Base-by-base conservation (phyloP, 768 basidiomycete species). In the Naematelia aurantialba region DNA sequence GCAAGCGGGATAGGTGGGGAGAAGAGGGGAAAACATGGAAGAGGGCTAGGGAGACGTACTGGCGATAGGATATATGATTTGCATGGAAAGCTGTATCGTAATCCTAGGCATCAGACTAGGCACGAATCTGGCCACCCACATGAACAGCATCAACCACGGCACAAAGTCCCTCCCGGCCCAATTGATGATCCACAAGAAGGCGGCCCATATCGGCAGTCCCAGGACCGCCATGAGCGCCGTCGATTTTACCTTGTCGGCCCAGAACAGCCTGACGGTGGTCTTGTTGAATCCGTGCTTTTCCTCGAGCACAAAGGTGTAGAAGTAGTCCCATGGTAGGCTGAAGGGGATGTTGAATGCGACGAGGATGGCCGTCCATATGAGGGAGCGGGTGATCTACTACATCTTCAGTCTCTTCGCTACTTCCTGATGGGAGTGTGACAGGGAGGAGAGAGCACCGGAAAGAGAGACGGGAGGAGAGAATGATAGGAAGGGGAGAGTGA, bases 261-360 rank as follows among this genome's bases (percentile, higher is more conserved):
- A 74, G 76, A 89, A 98, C 2, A 93, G 79, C 14, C 68, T 67
- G 0, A 84, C 83, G 0, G 91, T 89, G 4, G 86, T 92, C 79
- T 98, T 96, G 83, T 98, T 99, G 82, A 97, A 98, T 0, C 93
- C 93, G 64, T 96, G 91, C 64, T 87, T 88, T 74, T 94, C 88
- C 78, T 98, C 96, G 39, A 98, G 81, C 4, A 92, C 88, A 72
- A 99, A 99, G 2, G 91, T 96, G 60, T 85, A 83, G 79, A 96
- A 97, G 22, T 87, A 80, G 29, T 83, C 85, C 44, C 91, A 79
- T 19, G 94, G 91, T 11, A 92, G 79, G 5, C 83, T 80, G 1
- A 90, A 85, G 26, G 89, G 74, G 0, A 85, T 82, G 1, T 87
- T 87, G 42, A 85, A 55, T 58, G 88, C 10, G 5, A 73, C 73